Conservation (phyloP, 2,329 filamentous ascomycete species). For the Teratosphaeria destructans region DNA sequence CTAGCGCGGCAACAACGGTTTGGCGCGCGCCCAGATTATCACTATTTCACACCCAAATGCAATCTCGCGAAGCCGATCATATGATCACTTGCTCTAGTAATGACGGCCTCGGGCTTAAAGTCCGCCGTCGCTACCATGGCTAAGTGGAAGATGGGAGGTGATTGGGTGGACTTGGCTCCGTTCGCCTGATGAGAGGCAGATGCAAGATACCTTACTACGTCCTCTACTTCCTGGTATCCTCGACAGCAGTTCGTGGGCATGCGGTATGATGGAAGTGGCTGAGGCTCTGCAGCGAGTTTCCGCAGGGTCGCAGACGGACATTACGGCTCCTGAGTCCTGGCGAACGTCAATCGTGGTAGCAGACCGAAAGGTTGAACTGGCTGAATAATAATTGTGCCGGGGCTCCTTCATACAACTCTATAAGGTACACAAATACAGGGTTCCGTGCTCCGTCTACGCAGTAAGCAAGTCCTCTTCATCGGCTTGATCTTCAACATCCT, state of each 20-base stretch:
- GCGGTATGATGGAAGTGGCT: no score
- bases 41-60: not conserved
- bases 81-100: not conserved
- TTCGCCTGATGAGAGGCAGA: not conserved
- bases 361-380: not conserved
- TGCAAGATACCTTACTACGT: not conserved
- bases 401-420: not conserved
- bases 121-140: not conserved
- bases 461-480: constrained; percentile 2
- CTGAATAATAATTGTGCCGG: not conserved
- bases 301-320: no score
- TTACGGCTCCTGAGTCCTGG: no score
- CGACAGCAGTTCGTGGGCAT: no score
- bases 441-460: not conserved
- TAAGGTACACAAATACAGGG: not conserved
- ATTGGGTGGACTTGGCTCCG: not conserved
- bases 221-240: no score
- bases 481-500: constrained; percentile 14
- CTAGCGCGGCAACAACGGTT: not conserved
- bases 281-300: no score
- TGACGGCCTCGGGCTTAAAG: not conserved
- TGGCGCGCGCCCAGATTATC: not conserved
- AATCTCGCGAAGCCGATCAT: not conserved
- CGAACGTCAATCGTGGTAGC: no score
- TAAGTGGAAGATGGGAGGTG: not conserved